Conservation (phyloP, 441 rosid genomes). For the California macrophylla region DNA sequence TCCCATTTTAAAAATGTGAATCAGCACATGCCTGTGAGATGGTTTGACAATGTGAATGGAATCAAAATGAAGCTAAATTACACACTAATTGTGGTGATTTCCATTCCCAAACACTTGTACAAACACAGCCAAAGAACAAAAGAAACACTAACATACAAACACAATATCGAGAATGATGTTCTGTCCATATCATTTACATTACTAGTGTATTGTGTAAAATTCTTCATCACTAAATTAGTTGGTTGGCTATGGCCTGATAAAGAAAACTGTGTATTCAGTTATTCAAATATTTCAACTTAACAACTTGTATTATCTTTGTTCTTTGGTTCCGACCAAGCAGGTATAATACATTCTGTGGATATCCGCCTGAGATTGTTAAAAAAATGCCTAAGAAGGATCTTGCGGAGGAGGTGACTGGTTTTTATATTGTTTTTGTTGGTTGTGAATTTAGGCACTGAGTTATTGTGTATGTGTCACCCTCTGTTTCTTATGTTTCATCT, state of each 20-base stretch:
- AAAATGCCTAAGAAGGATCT: constrained; percentile 93
- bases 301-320: background rate
- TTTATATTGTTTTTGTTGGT: background rate
- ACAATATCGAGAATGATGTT: background rate
- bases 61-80: background rate
- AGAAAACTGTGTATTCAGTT: background rate
- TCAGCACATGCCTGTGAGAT: background rate
- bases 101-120: background rate
- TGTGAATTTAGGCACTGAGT: background rate
- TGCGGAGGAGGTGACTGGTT: constrained; percentile 67
- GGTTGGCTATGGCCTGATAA: background rate
- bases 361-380: constrained; percentile 89
- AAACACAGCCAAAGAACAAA: background rate
- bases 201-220: background rate
- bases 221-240: background rate
- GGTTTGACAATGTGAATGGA: background rate
- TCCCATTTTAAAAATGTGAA: background rate
- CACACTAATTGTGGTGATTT: background rate
- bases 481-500: background rate
- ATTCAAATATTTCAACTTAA: background rate
- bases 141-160: background rate
- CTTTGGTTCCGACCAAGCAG: constrained; percentile 33
- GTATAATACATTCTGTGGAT: constrained; percentile 83
- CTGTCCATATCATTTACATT: background rate
- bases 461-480: background rate